A percentile compares a stretch with the other conserved stretches of the same genome.
phyloP scores from a whole-genome alignment of 192 early-diverging fungal genomes.

The Podila epigama region DNA sequence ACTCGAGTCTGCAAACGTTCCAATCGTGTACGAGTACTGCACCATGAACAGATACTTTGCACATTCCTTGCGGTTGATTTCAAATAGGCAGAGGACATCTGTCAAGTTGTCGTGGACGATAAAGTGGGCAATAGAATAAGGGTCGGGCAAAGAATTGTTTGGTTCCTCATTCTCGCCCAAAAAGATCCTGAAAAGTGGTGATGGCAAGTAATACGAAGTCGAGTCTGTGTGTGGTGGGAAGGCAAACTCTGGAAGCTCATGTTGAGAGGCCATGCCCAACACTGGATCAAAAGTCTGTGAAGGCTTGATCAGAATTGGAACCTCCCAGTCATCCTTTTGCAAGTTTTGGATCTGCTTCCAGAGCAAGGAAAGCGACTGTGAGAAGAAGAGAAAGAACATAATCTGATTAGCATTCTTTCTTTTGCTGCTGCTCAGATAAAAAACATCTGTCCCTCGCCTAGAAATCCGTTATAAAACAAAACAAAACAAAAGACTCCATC shows the following conservation, averaged over 20 bases:
- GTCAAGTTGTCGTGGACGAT: constrained; percentile 82
- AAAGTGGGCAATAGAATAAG: constrained; percentile 60
- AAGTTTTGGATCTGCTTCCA: constrained; percentile 57
- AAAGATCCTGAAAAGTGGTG: constrained; percentile 52
- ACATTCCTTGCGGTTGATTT: constrained; percentile 94
- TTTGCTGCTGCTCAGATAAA: neutral
- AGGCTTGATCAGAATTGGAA: constrained; percentile 57
- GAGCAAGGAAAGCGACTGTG: constrained; percentile 36
- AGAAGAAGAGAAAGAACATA: neutral
- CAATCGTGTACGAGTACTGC: constrained; percentile 57
- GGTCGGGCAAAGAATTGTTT: constrained; percentile 39
- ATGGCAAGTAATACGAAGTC: constrained; percentile 39
- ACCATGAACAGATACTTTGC: constrained; percentile 77
- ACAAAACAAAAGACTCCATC: neutral
- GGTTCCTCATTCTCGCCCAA: constrained; percentile 31
- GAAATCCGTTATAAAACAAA: neutral
- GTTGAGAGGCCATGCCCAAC: constrained; percentile 55
- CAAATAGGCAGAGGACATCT: constrained; percentile 85
- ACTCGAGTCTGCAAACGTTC: constrained; percentile 50
- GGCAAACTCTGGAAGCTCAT: constrained; percentile 55
- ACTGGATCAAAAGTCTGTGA: constrained; percentile 57
- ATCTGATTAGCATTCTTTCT: neutral
- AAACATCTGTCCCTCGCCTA: neutral
- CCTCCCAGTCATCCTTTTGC: constrained; percentile 53
- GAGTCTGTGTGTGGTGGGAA: constrained; percentile 40